These are phyloP conservation scores for Paecilomyces sp. DNA, from an alignment of 2,329 filamentous ascomycete species.

Conservation along the genomic window DNA sequence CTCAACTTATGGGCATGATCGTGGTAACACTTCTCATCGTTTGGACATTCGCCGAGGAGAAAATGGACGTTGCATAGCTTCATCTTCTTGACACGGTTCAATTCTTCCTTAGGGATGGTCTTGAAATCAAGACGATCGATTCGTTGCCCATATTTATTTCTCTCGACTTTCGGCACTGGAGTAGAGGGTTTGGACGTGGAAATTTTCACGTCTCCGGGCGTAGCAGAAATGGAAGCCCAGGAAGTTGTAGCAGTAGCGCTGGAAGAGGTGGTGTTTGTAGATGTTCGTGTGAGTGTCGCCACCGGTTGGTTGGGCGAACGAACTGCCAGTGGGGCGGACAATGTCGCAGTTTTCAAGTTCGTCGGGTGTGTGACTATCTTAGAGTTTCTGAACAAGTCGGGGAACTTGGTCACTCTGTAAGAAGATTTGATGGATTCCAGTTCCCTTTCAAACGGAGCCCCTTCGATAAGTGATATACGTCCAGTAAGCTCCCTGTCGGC, in stretches of 20 bases:
- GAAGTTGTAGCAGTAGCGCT: slow-evolving; percentile 26
- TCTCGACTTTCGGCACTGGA: slow-evolving; percentile 35
- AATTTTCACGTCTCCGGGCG: slow-evolving; percentile 31
- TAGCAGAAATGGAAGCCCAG: slow-evolving; percentile 28
- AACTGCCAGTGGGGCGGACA: slow-evolving; percentile 19
- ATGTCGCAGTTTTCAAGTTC: slow-evolving; percentile 22
- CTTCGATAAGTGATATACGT: slow-evolving; percentile 51
- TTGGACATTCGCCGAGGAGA: slow-evolving; percentile 52
- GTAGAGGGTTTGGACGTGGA: slow-evolving; percentile 27
- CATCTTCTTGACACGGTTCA: slow-evolving; percentile 54
- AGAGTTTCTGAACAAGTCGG: slow-evolving; percentile 46
- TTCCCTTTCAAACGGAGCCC: slow-evolving; percentile 49
- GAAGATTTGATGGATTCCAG: slow-evolving; percentile 39
- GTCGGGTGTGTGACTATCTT: slow-evolving; percentile 38
- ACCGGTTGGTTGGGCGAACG: slow-evolving; percentile 28
- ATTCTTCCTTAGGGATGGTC: slow-evolving; percentile 48
- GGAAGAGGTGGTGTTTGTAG: slow-evolving; percentile 32
- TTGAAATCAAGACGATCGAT: slow-evolving; percentile 46
- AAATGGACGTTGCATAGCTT: slow-evolving; percentile 59
- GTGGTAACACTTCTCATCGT: slow-evolving; percentile 42
- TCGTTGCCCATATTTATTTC: slow-evolving; percentile 54
- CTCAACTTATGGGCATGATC: slow-evolving; percentile 50
- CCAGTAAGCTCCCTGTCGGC: slow-evolving; percentile 37
- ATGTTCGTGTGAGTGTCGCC: slow-evolving; percentile 26
- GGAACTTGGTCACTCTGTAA: slow-evolving; percentile 45